Base-by-base conservation (phyloP, 2,329 filamentous ascomycete species). In the Aspergillus sp. region DNA sequence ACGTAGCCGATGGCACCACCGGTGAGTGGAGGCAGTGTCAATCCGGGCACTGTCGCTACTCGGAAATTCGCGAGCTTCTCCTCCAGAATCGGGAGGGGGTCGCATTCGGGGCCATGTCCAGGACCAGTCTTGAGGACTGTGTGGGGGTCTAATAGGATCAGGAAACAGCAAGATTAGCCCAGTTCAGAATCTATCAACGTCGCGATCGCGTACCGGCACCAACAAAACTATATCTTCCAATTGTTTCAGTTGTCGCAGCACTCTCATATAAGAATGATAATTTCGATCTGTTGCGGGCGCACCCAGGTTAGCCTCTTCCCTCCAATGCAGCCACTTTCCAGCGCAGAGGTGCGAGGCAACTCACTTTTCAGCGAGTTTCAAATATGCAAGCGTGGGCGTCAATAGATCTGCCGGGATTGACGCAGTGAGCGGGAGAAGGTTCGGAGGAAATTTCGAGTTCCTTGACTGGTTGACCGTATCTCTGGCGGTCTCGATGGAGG, bases 1-100 rank as follows among this genome's bases (percentile, higher is more conserved):
- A 98, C 91, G 74, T 98, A 99, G 59, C 95, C 95, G 68, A 99
- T 91, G 12, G 93, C 95, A 50, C 95, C 95, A 41, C 93, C 95
- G 0, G 90, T 91, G 77, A 99, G 80, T 25, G 91, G 90, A 52
- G 95, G 95, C 39, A 99, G 82, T 67, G 84, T 85, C 68, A 98
- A 79, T 1, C 88, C 90, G 0, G 95, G 93, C 3, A 99, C 86
- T 41, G 90, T 85, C 35, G 92, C 90, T 62, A 97, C 90, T 25
- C 90, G 85, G 73, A 87, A 89, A 69, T 90, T 82, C 17, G 86
- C 83, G 45, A 99, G 84, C 77, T 97, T 92, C 62, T 84, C 81
- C 77, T 96, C 56, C 17, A 58, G 87, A 23, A 84, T 82, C 1
- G 91, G 91, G 33, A 99, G 82, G 35, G 95, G 95, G 71, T 99